Evolutionary conservation across 1,139 yeast genomes (phyloP).

Genomic region (Yamadazyma sp.): DNA sequence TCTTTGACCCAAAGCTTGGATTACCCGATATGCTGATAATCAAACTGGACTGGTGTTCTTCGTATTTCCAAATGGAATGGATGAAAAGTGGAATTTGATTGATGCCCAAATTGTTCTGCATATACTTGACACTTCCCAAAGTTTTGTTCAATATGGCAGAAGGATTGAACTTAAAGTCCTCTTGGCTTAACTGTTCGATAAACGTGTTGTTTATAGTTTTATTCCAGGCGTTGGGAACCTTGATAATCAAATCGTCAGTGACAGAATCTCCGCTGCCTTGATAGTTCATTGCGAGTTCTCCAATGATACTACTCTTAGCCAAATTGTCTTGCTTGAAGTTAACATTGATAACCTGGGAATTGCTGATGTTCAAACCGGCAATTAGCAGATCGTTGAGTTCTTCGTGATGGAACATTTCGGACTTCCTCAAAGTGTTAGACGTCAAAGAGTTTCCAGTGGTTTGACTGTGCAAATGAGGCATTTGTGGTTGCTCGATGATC

Average conservation of each 20-base stretch:
- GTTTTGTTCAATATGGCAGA: constrained; percentile 52
- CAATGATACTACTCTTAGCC: constrained; percentile 60
- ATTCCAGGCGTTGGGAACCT: constrained; percentile 34
- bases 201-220: constrained; percentile 45
- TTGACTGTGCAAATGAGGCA: constrained; percentile 23
- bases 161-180: constrained; percentile 32
- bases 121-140: constrained; percentile 73
- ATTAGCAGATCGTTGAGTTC: constrained; percentile 49
- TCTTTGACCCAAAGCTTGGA: constrained; percentile 42
- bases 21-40: constrained; percentile 68
- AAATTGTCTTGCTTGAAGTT: constrained; percentile 65
- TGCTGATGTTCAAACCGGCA: constrained; percentile 71
- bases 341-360: constrained; percentile 82
- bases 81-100: constrained; percentile 65
- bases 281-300: constrained; percentile 79
- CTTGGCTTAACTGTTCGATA: constrained; percentile 33
- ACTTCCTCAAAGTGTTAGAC: constrained; percentile 17
- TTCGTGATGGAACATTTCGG: constrained; percentile 29
- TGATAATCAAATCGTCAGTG: constrained; percentile 20
- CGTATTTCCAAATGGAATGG: constrained; percentile 87
- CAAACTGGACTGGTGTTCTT: constrained; percentile 79
- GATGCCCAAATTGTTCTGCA: constrained; percentile 34
- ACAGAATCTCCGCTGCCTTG: constrained; percentile 24
- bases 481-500: constrained; percentile 22
- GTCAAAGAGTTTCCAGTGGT: constrained; percentile 36